Evolutionary conservation across 2,329 filamentous ascomycete genomes (phyloP).

Genomic region (Fusarium pininemorale): DNA sequence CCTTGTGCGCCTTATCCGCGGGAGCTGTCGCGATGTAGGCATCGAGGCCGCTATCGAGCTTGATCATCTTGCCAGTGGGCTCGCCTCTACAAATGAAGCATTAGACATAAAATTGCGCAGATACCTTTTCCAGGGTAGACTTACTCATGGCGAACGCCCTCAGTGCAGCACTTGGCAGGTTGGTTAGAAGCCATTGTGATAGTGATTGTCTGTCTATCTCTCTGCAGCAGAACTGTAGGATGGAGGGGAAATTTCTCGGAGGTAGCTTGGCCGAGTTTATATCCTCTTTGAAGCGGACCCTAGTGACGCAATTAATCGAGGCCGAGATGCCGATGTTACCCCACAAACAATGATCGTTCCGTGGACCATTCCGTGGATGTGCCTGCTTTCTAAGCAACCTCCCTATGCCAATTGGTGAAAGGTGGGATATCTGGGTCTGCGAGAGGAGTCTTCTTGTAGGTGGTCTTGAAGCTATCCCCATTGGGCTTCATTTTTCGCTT

Average conservation of each 20-base stretch:
- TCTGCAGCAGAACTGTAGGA: background rate
- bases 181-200: constrained; percentile 62
- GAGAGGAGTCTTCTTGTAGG: background rate
- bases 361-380: background rate
- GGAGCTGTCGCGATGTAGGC: constrained; percentile 62
- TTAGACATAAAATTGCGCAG: background rate
- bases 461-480: background rate
- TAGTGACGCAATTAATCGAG: constrained; percentile 34
- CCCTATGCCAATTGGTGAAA: background rate
- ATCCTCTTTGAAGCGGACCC: constrained; percentile 16
- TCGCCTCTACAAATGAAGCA: constrained; percentile 52
- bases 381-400: constrained; percentile 17
- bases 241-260: background rate
- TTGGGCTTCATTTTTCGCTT: background rate
- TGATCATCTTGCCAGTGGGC: constrained; percentile 57
- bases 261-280: constrained; percentile 16
- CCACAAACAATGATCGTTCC: background rate
- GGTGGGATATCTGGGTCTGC: background rate
- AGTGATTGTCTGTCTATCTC: background rate
- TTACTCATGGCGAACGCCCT: constrained; percentile 64
- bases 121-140: constrained; percentile 35
- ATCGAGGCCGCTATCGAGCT: constrained; percentile 55
- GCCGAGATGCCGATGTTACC: constrained; percentile 12
- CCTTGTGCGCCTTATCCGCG: constrained; percentile 37
- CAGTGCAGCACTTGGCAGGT: constrained; percentile 61